Percentiles rank a stretch among this genome's conserved stretches.
Evolutionary conservation across 176 grass and related monocot species (phyloP).

Genomic region (Thalia dealbata): DNA sequence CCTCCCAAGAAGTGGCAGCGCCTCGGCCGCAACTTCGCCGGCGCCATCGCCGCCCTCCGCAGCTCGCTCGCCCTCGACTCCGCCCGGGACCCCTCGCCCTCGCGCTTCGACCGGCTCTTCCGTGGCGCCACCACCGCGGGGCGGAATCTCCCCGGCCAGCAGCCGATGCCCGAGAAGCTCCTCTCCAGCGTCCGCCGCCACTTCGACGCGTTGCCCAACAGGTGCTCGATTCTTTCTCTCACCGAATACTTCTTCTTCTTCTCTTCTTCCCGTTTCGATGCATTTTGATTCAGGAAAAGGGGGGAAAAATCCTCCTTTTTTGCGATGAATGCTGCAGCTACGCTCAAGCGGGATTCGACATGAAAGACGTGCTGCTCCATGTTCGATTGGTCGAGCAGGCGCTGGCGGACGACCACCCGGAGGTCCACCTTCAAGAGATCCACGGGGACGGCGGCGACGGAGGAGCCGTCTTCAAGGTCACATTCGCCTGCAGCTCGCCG

Average conservation of each 20-base stretch:
- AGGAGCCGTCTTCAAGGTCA: slow-evolving; percentile 55
- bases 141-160: slow-evolving; percentile 50
- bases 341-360: slow-evolving; percentile 87
- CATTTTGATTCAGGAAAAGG: background rate
- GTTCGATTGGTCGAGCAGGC: slow-evolving; percentile 82
- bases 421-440: slow-evolving; percentile 59
- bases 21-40: slow-evolving; percentile 74
- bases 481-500: slow-evolving; percentile 68
- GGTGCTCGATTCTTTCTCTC: slow-evolving; percentile 22
- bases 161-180: slow-evolving; percentile 73
- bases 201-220: slow-evolving; percentile 89
- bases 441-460: slow-evolving; percentile 35
- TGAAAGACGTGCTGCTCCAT: slow-evolving; percentile 85
- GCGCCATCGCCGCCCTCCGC: slow-evolving; percentile 83
- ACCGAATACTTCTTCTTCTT: slow-evolving; percentile 12
- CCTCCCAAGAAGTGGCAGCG: slow-evolving; percentile 86
- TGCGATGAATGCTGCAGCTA: slow-evolving; percentile 40
- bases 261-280: too few relatives aligned
- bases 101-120: slow-evolving; percentile 37
- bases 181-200: slow-evolving; percentile 77
- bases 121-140: slow-evolving; percentile 8
- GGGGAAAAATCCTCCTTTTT: background rate
- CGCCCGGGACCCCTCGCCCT: slow-evolving; percentile 38
- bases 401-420: slow-evolving; percentile 52
- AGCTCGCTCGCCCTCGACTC: slow-evolving; percentile 72